A percentile compares a stretch with the other conserved stretches of the same genome.
phyloP scores from a whole-genome alignment of 73 alveolate species.

The Tetrahymena malaccensis region DNA sequence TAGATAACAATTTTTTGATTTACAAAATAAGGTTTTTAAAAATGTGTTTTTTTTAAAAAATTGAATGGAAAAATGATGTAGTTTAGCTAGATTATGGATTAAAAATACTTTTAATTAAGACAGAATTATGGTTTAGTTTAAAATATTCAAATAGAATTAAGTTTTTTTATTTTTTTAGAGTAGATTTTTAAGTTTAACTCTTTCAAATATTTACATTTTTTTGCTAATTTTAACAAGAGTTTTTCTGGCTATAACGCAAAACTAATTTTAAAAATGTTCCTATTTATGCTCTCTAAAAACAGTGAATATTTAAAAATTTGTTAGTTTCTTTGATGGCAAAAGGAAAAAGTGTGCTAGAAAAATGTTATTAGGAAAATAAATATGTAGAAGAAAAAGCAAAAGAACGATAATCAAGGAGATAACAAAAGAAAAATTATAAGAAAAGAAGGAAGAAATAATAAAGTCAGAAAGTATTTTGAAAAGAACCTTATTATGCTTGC shows the following conservation, averaged over 20 bases:
- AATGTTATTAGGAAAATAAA: too few relatives aligned
- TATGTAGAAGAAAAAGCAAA: not conserved
- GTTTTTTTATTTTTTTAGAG: not conserved
- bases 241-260: not conserved
- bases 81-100: too few relatives aligned
- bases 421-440: not conserved
- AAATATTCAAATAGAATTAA: too few relatives aligned
- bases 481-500: not conserved
- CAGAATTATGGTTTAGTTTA: not conserved
- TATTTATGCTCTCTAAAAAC: not conserved
- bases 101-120: too few relatives aligned
- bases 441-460: not conserved
- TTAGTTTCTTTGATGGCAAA: not conserved
- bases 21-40: too few relatives aligned
- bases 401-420: not conserved
- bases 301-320: too few relatives aligned
- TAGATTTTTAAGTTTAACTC: not conserved
- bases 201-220: too few relatives aligned
- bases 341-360: not conserved
- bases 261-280: not conserved
- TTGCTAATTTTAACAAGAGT: too few relatives aligned
- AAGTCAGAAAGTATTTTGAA: not conserved
- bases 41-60: too few relatives aligned
- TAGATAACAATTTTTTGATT: not conserved
- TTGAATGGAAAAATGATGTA: too few relatives aligned